Percentiles rank a stretch among this genome's conserved stretches.
phyloP scores from a whole-genome alignment of 225 moss, liverwort and hornwort genomes.

The Straminergon stramineum region DNA sequence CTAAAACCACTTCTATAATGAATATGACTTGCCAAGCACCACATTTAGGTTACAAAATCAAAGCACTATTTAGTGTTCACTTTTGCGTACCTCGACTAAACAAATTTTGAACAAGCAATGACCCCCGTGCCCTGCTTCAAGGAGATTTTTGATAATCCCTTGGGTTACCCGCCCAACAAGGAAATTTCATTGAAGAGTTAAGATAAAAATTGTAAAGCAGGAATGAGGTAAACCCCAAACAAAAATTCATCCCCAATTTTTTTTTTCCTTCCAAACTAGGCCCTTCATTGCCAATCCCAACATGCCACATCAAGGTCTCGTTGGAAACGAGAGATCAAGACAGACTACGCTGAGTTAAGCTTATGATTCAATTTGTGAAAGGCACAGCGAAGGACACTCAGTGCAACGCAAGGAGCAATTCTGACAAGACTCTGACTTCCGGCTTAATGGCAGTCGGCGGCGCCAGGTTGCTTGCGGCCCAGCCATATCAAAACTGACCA shows the following conservation, averaged over 20 bases:
- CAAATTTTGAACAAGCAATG: background rate
- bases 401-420: background rate
- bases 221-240: background rate
- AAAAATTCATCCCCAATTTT: background rate
- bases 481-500: background rate
- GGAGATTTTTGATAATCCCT: background rate
- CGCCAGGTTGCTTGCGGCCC: background rate
- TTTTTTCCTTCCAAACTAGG: background rate
- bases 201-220: fast-evolving
- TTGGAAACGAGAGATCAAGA: background rate
- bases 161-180: fast-evolving
- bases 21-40: too few relatives aligned
- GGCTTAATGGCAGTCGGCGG: background rate
- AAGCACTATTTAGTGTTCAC: too few relatives aligned
- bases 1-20: fast-evolving
- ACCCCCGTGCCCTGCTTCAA: fast-evolving
- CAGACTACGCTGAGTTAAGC: background rate
- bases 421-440: background rate
- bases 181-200: background rate
- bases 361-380: background rate
- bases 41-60: background rate
- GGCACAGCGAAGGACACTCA: background rate
- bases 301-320: background rate
- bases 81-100: background rate
- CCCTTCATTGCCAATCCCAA: background rate